Evolutionary conservation across 2,329 filamentous ascomycete species (phyloP).

Genomic region (Chrysoporthe austroafricana): DNA sequence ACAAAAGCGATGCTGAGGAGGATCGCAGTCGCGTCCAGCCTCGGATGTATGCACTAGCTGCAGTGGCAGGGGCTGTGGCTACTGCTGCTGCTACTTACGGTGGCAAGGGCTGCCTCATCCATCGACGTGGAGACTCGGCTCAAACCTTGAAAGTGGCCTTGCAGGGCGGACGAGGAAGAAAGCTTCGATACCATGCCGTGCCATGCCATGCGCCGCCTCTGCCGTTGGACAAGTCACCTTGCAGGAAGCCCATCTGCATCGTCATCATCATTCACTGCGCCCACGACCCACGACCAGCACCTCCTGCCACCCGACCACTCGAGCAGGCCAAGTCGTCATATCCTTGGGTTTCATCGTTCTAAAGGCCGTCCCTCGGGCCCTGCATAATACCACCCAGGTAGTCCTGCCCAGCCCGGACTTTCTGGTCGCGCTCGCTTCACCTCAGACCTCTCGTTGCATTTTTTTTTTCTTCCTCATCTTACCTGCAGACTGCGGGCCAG

Average conservation of each 20-base stretch:
- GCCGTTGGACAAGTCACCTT: slow-evolving; percentile 17
- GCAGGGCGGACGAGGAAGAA: slow-evolving; percentile 1
- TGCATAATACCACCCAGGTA: slow-evolving; percentile 2
- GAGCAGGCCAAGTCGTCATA: slow-evolving; percentile 9
- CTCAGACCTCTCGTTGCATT: slow-evolving; percentile 1
- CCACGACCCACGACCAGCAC: neutral
- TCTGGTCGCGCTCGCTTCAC: neutral
- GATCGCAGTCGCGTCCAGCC: neutral
- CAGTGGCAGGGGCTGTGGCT: slow-evolving; percentile 10
- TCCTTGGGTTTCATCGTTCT: neutral
- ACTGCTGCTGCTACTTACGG: slow-evolving; percentile 1
- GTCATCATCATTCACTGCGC: slow-evolving; percentile 15
- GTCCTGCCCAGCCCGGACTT: neutral
- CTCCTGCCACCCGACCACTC: neutral
- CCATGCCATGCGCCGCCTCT: slow-evolving; percentile 7
- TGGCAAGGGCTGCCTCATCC: slow-evolving; percentile 16
- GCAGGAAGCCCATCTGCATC: slow-evolving; percentile 21
- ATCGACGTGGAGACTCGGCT: slow-evolving; percentile 10
- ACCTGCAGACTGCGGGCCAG: neutral
- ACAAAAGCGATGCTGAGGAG: neutral
- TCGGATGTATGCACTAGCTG: slow-evolving; percentile 19
- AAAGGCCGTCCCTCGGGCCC: neutral
- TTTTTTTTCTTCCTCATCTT: neutral
- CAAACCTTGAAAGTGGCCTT: slow-evolving; percentile 10
- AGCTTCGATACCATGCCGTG: slow-evolving; percentile 1